A percentile compares a stretch with the other conserved stretches of the same genome.
These are phyloP conservation scores for Ramichloridium luteum DNA, from an alignment of 2,329 filamentous ascomycete genomes.

Conservation along the genomic window DNA sequence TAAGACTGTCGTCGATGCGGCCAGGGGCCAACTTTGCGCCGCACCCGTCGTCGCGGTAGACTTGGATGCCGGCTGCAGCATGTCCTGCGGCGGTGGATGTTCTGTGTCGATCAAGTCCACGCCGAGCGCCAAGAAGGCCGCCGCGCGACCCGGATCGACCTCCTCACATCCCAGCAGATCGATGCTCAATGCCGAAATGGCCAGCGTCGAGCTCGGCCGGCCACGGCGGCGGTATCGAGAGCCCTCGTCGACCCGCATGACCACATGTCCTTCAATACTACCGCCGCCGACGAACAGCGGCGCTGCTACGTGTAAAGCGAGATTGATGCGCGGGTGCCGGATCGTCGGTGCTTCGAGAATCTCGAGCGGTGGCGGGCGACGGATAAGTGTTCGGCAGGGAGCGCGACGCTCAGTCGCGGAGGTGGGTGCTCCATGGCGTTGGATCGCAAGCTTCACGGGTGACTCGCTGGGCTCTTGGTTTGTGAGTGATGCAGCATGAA, in stretches of 20 bases:
- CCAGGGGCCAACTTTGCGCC: constrained; percentile 38
- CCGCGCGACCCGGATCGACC: constrained; percentile 32
- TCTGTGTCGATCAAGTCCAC: constrained; percentile 39
- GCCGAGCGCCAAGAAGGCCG: constrained; percentile 40
- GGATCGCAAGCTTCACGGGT: constrained; percentile 34
- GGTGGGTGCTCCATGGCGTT: constrained; percentile 30
- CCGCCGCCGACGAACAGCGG: constrained; percentile 44
- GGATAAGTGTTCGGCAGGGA: constrained; percentile 38
- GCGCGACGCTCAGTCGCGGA: constrained; percentile 32
- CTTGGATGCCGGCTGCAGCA: constrained; percentile 34
- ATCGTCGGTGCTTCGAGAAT: constrained; percentile 38
- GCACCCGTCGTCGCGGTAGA: constrained; percentile 16
- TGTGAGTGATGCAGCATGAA: constrained; percentile 31
- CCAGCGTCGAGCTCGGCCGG: too few species aligned
- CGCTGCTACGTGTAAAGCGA: constrained; percentile 39
- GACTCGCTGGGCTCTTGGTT: constrained; percentile 36
- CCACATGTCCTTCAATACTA: constrained; percentile 40
- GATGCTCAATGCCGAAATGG: constrained; percentile 38
- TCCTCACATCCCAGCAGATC: constrained; percentile 44
- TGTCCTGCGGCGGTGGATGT: constrained; percentile 39
- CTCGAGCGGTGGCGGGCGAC: constrained; percentile 34
- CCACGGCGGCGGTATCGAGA: constrained; percentile 31
- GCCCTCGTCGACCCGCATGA: constrained; percentile 36
- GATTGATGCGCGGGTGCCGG: constrained; percentile 37
- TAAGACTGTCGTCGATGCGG: constrained; percentile 34